A percentile compares a stretch with the other conserved stretches of the same genome.
Evolutionary conservation across 2,329 filamentous ascomycete species (phyloP).

Genomic region (Ceratocystiopsis brevicomis): DNA sequence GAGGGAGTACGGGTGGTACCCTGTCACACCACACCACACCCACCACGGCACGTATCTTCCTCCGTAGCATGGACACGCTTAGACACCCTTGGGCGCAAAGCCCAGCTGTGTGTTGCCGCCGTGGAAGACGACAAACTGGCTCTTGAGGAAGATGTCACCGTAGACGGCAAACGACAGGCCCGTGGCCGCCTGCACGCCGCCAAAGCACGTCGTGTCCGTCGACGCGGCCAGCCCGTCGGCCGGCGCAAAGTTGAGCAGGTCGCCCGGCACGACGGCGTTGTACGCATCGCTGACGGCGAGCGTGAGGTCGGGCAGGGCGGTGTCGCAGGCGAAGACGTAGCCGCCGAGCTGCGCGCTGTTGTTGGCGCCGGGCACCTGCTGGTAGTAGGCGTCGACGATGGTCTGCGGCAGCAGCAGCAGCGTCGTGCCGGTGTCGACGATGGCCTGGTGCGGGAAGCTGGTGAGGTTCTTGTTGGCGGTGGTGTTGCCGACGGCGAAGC

Average conservation of each 20-base stretch:
- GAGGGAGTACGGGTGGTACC: too few relatives aligned
- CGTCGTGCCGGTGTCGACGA: conserved; percentile 24
- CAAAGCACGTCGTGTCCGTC: conserved; percentile 15
- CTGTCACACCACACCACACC: too few relatives aligned
- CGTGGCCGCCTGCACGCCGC: conserved; percentile 15
- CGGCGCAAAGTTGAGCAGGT: conserved; percentile 20
- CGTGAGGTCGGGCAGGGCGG: conserved; percentile 17
- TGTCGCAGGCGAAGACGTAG: conserved; percentile 19
- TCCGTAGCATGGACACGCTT: too few relatives aligned
- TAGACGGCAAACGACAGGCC: conserved; percentile 13
- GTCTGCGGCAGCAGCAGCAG: conserved; percentile 19
- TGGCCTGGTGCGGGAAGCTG: conserved; percentile 15
- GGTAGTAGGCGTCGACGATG: conserved; percentile 21
- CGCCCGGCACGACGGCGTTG: conserved; percentile 20
- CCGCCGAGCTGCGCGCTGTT: conserved; percentile 17
- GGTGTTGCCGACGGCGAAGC: conserved; percentile 22
- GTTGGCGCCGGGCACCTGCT: conserved; percentile 17
- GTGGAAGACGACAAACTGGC: conserved; percentile 17
- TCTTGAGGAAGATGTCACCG: conserved; percentile 15
- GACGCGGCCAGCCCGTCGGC: conserved; percentile 19
- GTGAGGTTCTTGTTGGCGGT: conserved; percentile 17
- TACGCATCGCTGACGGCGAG: conserved; percentile 16
- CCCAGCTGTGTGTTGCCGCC: conserved; percentile 20
- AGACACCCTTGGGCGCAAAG: conserved; percentile 16
- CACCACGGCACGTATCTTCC: too few relatives aligned